phyloP scores from a whole-genome alignment of 2,329 filamentous ascomycete species.

The Bisporella sp. region DNA sequence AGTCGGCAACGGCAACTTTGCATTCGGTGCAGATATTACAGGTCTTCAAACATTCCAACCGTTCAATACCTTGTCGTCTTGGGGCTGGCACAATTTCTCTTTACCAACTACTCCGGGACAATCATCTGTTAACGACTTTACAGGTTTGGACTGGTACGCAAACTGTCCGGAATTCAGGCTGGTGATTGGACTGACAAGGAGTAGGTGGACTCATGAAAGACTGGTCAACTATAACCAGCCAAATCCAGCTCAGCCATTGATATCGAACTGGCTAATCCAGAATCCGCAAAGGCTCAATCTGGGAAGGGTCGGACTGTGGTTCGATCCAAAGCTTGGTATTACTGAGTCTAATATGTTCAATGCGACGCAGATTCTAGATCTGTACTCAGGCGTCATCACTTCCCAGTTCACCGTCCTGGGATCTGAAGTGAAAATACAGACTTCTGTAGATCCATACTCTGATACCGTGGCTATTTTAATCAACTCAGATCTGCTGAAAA shows the following conservation, averaged over 20 bases:
- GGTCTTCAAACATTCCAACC: conserved; percentile 38
- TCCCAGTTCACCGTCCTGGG: conserved; percentile 31
- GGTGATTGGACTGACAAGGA: background rate
- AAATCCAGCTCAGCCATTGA: conserved; percentile 32
- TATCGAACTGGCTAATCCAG: conserved; percentile 44
- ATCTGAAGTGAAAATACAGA: conserved; percentile 28
- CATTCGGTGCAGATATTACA: conserved; percentile 39
- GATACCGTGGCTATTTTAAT: conserved; percentile 33
- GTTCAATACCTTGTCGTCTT: conserved; percentile 35
- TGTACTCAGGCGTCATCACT: conserved; percentile 33
- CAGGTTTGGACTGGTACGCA: conserved; percentile 31
- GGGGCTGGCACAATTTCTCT: conserved; percentile 39
- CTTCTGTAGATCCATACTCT: conserved; percentile 31
- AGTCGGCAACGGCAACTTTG: conserved; percentile 41
- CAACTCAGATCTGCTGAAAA: conserved; percentile 29
- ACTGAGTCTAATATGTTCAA: conserved; percentile 23
- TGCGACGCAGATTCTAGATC: conserved; percentile 29
- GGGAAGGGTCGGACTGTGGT: conserved; percentile 35
- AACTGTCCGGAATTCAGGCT: background rate
- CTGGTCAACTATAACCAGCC: conserved; percentile 37
- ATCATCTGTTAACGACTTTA: conserved; percentile 31
- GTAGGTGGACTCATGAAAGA: conserved; percentile 33
- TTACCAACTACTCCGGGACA: conserved; percentile 31
- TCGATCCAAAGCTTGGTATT: conserved; percentile 25
- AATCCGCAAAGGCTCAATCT: conserved; percentile 40